Base-by-base conservation (phyloP, 2,329 filamentous ascomycete genomes). In the Triangularia verruculosa region DNA sequence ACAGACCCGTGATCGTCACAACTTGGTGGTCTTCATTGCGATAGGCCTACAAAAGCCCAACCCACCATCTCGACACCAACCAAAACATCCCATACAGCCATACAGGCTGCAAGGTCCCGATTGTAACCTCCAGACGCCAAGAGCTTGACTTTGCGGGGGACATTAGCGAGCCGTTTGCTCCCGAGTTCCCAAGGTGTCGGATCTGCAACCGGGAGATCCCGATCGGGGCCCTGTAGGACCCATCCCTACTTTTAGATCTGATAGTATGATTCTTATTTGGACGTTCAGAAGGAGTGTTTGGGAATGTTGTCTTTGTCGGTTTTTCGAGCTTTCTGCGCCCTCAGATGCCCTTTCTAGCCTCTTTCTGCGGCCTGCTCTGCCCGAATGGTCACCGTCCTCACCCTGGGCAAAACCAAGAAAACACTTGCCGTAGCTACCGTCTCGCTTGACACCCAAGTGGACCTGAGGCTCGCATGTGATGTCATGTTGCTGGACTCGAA, bases 81-180 rank as follows among this genome's bases (percentile, higher is more conserved):
- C 20, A 54, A 54, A 54, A 54, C 22, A 54, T 25, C 20, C 51
- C 12, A 54, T 24, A 51, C 47, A 25, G 20, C 25, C 51, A 54
- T 28, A 22, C n/a, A 15, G 32, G 13, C 66, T 64, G 66, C 66
- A 66, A 63, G 66, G 61, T 59, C 59, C 58, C 57, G 61, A 54
- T 39, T 65, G 67, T 43, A 67, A 66, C 59, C 30, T 66, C 58
- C 58, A 62, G 56, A 34, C 57, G 65, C 65, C 67, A 68, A 68
- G 65, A 63, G 63, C 54, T 63, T 43, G 60, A 59, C 57, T 67
- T 63, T 66, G 67, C 57, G 67, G 65, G 65, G 64, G 56, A 65
- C 63, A 67, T 67, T 68, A 67, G 65, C 67, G 67, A 67, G 63
- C 65, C 61, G 67, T 61, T 34, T 51, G 57, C 57, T 59, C 65